phyloP scores from a whole-genome alignment of 2,329 filamentous ascomycete genomes.

The Neonectria faginata region DNA sequence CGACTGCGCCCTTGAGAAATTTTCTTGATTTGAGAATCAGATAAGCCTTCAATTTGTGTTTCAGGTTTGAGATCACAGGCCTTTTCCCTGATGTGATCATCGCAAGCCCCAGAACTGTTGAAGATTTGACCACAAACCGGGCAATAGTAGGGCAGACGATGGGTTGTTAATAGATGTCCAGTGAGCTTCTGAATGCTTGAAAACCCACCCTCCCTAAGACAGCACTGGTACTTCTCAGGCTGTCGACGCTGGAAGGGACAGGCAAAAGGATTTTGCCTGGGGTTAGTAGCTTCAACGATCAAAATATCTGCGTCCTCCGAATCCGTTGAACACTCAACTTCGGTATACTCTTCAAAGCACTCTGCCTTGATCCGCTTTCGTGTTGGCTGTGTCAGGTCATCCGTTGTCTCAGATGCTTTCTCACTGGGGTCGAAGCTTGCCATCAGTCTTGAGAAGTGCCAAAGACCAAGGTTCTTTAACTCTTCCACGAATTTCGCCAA shows the following conservation, averaged over 20 bases:
- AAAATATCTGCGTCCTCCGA: neutral
- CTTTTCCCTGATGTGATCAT: slow-evolving; percentile 6
- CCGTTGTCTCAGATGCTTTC: neutral
- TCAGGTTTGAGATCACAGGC: neutral
- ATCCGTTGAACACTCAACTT: neutral
- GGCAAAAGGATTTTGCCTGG: neutral
- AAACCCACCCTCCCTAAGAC: slow-evolving; percentile 2
- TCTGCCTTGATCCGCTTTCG: neutral
- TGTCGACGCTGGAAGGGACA: slow-evolving; percentile 6
- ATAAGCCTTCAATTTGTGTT: neutral
- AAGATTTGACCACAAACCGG: slow-evolving; percentile 4
- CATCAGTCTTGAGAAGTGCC: neutral
- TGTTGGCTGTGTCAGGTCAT: neutral
- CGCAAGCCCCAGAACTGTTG: neutral
- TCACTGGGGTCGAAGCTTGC: neutral
- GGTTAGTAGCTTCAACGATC: too few relatives aligned
- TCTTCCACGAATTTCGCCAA: neutral
- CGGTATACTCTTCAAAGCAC: neutral
- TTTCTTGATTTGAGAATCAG: neutral
- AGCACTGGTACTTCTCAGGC: neutral
- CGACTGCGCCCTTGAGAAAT: neutral
- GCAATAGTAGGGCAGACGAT: slow-evolving; percentile 9
- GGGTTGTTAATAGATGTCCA: neutral
- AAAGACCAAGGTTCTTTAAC: neutral
- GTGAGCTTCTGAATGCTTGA: neutral